These are phyloP conservation scores for Globisporangium emineosum DNA, from an alignment of 352 stramenopile species.

Conservation along the genomic window DNA sequence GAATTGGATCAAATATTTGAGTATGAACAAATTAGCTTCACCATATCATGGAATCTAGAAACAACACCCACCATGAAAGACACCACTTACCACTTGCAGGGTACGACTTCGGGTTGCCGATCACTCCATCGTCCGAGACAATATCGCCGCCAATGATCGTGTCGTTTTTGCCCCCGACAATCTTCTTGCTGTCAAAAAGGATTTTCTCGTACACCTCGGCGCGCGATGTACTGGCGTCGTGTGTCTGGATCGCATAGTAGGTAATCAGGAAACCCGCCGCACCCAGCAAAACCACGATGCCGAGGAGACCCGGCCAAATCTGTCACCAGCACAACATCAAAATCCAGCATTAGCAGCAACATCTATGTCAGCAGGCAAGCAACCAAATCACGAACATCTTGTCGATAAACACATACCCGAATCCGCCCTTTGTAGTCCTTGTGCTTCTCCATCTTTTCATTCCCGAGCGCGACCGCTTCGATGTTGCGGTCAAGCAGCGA, in stretches of 20 bases:
- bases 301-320: constrained; percentile 31
- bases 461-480: constrained; percentile 10
- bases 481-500: constrained; percentile 23
- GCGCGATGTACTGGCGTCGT: constrained; percentile 15
- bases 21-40: not conserved
- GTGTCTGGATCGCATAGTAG: constrained; percentile 21
- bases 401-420: constrained; percentile 10
- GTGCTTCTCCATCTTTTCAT: constrained; percentile 8
- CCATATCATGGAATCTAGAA: not conserved
- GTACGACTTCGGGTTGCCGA: constrained; percentile 77
- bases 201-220: constrained; percentile 16
- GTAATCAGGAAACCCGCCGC: constrained; percentile 19
- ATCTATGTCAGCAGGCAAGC: not conserved
- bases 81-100: constrained; percentile 29
- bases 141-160: constrained; percentile 17
- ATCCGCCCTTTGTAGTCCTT: constrained; percentile 26
- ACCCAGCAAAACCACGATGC: constrained; percentile 18
- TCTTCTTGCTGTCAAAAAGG: constrained; percentile 22
- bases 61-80: not conserved
- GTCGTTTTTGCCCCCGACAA: constrained; percentile 14
- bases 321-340: constrained; percentile 2
- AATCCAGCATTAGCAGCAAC: not conserved
- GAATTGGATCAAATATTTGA: not conserved
- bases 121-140: constrained; percentile 58
- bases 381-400: not conserved